Conservation (phyloP, 2,329 filamentous ascomycete genomes). For the Talaromyces rugulosus region DNA sequence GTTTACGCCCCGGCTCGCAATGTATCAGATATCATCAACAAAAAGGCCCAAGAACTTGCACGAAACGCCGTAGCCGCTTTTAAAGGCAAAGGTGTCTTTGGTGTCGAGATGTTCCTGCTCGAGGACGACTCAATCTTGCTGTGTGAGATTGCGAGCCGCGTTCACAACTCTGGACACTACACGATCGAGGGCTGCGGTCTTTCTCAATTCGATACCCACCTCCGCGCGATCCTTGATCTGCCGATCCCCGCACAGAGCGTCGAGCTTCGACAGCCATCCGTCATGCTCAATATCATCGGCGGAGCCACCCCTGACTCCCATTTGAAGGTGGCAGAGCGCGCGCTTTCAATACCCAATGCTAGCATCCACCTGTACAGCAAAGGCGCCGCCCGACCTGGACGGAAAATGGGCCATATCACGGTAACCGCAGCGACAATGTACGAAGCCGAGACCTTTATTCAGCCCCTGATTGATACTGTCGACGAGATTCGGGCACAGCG, state of each 20-base stretch:
- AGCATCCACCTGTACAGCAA: slow-evolving; percentile 90
- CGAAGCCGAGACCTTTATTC: slow-evolving; percentile 63
- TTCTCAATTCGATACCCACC: slow-evolving; percentile 88
- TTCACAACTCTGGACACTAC: slow-evolving; percentile 91
- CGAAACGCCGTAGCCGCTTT: slow-evolving; percentile 74
- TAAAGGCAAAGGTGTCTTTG: slow-evolving; percentile 87
- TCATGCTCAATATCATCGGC: slow-evolving; percentile 55
- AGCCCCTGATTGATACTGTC: slow-evolving; percentile 67
- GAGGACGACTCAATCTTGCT: slow-evolving; percentile 68
- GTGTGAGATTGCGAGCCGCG: slow-evolving; percentile 80
- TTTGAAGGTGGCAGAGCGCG: slow-evolving; percentile 55
- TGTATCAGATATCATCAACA: slow-evolving; percentile 57
- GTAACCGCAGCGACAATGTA: slow-evolving; percentile 66
- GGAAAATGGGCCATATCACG: slow-evolving; percentile 95
- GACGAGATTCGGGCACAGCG: slow-evolving; percentile 71
- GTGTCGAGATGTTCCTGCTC: slow-evolving; percentile 91
- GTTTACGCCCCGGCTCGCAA: slow-evolving; percentile 79
- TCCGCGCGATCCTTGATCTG: slow-evolving; percentile 73
- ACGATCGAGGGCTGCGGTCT: slow-evolving; percentile 88
- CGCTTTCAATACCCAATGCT: slow-evolving; percentile 55
- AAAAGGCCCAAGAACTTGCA: slow-evolving; percentile 70
- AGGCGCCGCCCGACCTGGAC: slow-evolving; percentile 71
- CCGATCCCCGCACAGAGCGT: slow-evolving; percentile 54
- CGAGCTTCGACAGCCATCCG: slow-evolving; percentile 43
- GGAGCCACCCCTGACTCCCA: slow-evolving; percentile 58